Evolutionary conservation across 768 basidiomycete species (phyloP).

Genomic region (Mycena kentingensis): DNA sequence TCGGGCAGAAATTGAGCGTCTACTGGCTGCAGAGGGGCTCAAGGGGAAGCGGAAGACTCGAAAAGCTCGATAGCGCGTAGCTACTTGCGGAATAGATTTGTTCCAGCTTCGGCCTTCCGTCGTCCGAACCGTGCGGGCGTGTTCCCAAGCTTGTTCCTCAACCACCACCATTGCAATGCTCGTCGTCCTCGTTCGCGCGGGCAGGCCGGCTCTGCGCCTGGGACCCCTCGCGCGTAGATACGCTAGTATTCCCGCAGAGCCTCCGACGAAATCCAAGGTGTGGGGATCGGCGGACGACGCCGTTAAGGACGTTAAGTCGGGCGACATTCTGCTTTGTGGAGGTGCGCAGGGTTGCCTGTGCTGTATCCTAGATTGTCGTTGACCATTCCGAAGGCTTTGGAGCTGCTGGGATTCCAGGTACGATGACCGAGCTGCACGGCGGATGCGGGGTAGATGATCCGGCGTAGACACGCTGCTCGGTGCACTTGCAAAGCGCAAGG

Average conservation of each 20-base stretch:
- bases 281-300: constrained; percentile 84
- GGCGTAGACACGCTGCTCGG: constrained; percentile 74
- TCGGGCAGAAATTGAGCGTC: constrained; percentile 74
- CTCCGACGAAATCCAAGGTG: constrained; percentile 59
- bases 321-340: constrained; percentile 77
- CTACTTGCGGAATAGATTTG: no score
- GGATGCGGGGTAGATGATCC: constrained; percentile 1
- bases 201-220: constrained; percentile 24
- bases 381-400: constrained; percentile 68
- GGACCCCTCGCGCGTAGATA: constrained; percentile 32
- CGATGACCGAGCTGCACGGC: constrained; percentile 9
- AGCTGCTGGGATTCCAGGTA: constrained; percentile 85
- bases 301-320: constrained; percentile 78
- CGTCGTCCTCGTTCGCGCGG: constrained; percentile 10
- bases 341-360: constrained; percentile 49
- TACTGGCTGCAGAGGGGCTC: constrained; percentile 39
- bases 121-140: no score
- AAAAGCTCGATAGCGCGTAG: not conserved
- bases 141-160: not conserved
- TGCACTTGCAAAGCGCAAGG: constrained; percentile 73
- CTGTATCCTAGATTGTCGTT: not conserved
- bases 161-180: constrained; percentile 16
- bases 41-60: constrained; percentile 13
- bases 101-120: no score
- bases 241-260: constrained; percentile 34